phyloP scores from a whole-genome alignment of 257 asterid species.

The Marsdenia floribunda region DNA sequence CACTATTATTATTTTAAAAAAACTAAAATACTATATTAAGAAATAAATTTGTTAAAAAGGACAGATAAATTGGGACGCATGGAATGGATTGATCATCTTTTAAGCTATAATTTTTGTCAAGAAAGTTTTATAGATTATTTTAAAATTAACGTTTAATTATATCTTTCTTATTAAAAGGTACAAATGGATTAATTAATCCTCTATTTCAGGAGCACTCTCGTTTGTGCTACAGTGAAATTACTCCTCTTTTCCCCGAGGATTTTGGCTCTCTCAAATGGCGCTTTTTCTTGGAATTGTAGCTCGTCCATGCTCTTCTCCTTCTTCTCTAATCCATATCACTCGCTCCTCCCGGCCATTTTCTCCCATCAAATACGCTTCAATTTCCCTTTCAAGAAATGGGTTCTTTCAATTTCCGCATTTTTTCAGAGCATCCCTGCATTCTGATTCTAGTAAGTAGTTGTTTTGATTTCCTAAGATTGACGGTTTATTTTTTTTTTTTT shows the following conservation, averaged over 20 bases:
- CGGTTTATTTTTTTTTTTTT: neutral
- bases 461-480: neutral
- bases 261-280: conserved; percentile 34
- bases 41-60: too few relatives aligned
- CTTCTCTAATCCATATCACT: conserved; percentile 36
- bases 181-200: too few relatives aligned
- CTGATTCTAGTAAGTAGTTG: conserved; percentile 40
- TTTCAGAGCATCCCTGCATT: conserved; percentile 46
- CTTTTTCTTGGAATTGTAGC: conserved; percentile 31
- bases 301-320: conserved; percentile 35
- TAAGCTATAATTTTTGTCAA: too few relatives aligned
- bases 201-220: neutral
- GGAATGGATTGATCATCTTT: too few relatives aligned
- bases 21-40: too few relatives aligned
- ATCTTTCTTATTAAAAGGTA: too few relatives aligned
- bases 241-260: neutral
- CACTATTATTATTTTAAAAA: too few relatives aligned
- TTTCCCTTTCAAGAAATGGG: conserved; percentile 30
- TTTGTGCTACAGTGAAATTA: too few relatives aligned
- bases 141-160: too few relatives aligned
- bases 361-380: conserved; percentile 17
- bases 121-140: too few relatives aligned
- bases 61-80: too few relatives aligned
- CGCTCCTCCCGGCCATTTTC: conserved; percentile 35
- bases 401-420: conserved; percentile 26